Evolutionary conservation across 257 asterid species (phyloP).

Genomic region (Lycium barbarum): DNA sequence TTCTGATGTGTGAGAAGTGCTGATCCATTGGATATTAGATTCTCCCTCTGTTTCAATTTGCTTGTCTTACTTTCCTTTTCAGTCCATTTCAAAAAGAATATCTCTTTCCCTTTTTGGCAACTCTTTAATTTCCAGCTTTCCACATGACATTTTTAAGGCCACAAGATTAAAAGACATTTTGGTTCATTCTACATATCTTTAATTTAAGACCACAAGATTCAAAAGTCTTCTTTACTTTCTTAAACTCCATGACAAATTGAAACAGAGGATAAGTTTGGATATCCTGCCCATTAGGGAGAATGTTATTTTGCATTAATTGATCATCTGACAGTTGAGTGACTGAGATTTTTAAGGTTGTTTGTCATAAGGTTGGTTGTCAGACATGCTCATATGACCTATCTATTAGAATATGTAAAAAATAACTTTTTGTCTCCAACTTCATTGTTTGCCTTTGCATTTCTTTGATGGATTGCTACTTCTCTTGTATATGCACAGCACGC

Average conservation of each 20-base stretch:
- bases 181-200: too few relatives aligned
- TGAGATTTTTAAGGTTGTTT: background rate
- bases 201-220: too few relatives aligned
- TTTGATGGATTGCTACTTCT: constrained; percentile 4
- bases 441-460: background rate
- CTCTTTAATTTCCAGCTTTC: too few relatives aligned
- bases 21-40: background rate
- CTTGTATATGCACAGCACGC: background rate
- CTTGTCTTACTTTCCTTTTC: too few relatives aligned
- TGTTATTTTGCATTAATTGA: background rate
- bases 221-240: too few relatives aligned
- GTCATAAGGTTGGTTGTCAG: background rate
- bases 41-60: too few relatives aligned
- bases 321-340: constrained; percentile 3
- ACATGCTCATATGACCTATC: background rate
- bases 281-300: background rate
- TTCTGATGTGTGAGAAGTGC: background rate
- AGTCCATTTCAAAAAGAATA: too few relatives aligned
- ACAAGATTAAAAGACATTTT: too few relatives aligned
- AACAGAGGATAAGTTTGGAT: background rate
- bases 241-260: too few relatives aligned
- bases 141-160: too few relatives aligned
- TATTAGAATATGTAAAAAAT: background rate
- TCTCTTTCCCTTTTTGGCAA: too few relatives aligned
- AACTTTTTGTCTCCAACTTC: background rate